Evolutionary conservation across 1,284 basidiomycete genomes (phyloP).

Genomic region (Fomitiporia mediterranea): DNA sequence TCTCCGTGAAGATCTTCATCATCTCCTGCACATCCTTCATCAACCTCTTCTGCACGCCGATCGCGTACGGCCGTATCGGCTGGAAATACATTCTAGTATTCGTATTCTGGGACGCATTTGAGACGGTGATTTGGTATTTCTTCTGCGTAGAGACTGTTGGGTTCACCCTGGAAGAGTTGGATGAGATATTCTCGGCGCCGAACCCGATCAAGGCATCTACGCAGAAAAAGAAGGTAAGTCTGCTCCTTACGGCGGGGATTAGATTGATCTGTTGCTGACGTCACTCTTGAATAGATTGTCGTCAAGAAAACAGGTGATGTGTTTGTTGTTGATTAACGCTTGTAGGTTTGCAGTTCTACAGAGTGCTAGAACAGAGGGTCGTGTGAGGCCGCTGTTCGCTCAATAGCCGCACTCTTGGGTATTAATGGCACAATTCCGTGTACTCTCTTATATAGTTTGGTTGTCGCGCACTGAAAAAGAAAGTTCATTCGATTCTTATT

Average conservation of each 20-base stretch:
- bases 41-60: constrained; percentile 29
- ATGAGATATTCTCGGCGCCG: constrained; percentile 33
- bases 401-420: no score
- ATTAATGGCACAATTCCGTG: no score
- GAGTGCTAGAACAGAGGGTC: no score
- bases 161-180: constrained; percentile 32
- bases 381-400: no score
- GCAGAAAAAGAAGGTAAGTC: constrained; percentile 19
- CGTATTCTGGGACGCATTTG: constrained; percentile 31
- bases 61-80: constrained; percentile 18
- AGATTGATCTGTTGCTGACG: no score
- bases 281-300: background rate
- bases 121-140: constrained; percentile 32
- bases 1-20: constrained; percentile 24
- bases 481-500: no score
- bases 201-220: constrained; percentile 35
- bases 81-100: constrained; percentile 30
- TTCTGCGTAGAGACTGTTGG: constrained; percentile 34
- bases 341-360: no score
- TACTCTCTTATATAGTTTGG: no score
- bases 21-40: constrained; percentile 27
- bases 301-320: background rate
- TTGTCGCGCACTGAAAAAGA: no score
- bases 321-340: background rate
- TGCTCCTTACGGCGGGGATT: background rate